Percentiles rank a stretch among this genome's conserved stretches.
These are phyloP conservation scores for Candida tibetensis DNA, from an alignment of 805 yeast genomes.

Conservation along the genomic window DNA sequence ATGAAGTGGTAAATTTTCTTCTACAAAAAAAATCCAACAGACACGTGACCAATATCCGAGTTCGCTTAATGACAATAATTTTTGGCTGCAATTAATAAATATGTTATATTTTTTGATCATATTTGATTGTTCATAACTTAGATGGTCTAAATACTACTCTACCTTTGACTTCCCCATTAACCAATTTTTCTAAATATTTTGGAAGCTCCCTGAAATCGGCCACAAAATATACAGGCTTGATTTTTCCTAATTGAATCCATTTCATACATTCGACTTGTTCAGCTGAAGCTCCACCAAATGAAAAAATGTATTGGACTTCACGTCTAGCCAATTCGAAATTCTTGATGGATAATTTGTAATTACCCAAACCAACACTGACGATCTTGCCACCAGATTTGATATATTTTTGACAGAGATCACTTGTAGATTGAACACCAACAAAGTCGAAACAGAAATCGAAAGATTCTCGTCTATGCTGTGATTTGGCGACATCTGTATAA, in stretches of 20 bases:
- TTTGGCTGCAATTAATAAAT: too few species aligned
- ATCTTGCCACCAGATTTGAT: constrained; percentile 37
- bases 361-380: constrained; percentile 44
- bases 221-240: constrained; percentile 34
- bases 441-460: constrained; percentile 43
- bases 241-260: constrained; percentile 38
- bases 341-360: constrained; percentile 25
- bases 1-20: too few species aligned
- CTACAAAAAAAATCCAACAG: too few species aligned
- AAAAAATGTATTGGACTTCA: constrained; percentile 38
- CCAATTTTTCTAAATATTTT: constrained; percentile 31
- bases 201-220: constrained; percentile 36
- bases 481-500: constrained; percentile 26
- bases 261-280: constrained; percentile 44
- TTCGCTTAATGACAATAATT: too few species aligned
- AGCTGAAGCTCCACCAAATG: constrained; percentile 44
- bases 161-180: constrained; percentile 38
- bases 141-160: constrained; percentile 40
- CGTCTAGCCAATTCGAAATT: constrained; percentile 39
- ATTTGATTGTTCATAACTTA: constrained; percentile 7
- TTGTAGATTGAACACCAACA: constrained; percentile 33
- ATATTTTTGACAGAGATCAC: constrained; percentile 28
- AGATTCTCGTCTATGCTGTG: constrained; percentile 26
- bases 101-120: too few species aligned
- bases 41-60: too few species aligned